phyloP scores from a whole-genome alignment of 1,284 basidiomycete genomes.

The Marasmius oreades region DNA sequence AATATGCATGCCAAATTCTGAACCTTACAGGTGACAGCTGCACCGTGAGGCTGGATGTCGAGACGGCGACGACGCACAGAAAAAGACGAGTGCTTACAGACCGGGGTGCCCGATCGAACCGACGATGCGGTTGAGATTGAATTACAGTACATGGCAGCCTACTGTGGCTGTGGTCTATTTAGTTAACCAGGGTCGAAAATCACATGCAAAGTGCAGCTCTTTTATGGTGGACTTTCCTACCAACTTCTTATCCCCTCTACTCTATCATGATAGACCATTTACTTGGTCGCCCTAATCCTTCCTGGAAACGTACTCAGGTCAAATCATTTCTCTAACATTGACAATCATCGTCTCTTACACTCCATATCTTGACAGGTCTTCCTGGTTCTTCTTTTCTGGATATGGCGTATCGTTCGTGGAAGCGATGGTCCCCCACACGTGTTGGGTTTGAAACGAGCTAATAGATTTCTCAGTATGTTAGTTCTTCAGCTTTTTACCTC shows the following conservation, averaged over 20 bases:
- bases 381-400: constrained; percentile 88
- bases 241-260: constrained; percentile 9
- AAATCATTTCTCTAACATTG: constrained; percentile 12
- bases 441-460: constrained; percentile 57
- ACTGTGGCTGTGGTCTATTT: neutral
- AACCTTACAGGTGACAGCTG: no score
- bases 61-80: no score
- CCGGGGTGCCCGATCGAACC: no score
- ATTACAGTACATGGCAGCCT: no score
- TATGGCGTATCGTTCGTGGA: constrained; percentile 74
- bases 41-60: no score
- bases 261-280: constrained; percentile 79
- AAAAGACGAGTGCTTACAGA: no score
- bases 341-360: neutral
- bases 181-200: constrained; percentile 15
- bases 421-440: constrained; percentile 65
- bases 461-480: constrained; percentile 56
- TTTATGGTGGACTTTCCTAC: constrained; percentile 4
- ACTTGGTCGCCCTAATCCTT: constrained; percentile 70
- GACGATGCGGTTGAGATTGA: no score
- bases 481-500: neutral
- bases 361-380: constrained; percentile 56
- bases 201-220: constrained; percentile 30
- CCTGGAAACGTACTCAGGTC: constrained; percentile 76
- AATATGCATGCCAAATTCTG: no score